Conservation (phyloP, 2,329 filamentous ascomycete species). For the Aspergillus clavatus region DNA sequence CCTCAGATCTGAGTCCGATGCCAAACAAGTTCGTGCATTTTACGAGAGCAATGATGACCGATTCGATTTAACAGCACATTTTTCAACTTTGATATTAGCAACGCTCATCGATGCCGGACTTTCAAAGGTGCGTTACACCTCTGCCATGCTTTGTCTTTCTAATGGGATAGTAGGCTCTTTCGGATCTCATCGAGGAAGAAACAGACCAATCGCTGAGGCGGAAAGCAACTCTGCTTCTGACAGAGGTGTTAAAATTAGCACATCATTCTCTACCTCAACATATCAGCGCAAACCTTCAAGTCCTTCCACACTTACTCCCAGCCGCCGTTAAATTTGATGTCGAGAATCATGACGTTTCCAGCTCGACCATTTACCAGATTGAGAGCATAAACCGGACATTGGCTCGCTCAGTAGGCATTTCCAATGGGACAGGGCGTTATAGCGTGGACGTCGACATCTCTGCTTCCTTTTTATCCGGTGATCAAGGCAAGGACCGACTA, state of each 20-base stretch:
- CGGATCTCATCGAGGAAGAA: slow-evolving; percentile 47
- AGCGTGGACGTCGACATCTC: slow-evolving; percentile 44
- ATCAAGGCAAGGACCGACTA: slow-evolving; percentile 50
- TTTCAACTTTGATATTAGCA: slow-evolving; percentile 80
- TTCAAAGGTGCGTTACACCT: slow-evolving; percentile 41
- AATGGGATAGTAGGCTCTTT: slow-evolving; percentile 39
- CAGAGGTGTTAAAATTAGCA: slow-evolving; percentile 84
- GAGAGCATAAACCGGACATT: slow-evolving; percentile 94
- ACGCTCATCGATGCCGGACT: slow-evolving; percentile 79
- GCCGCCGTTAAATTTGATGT: slow-evolving; percentile 67
- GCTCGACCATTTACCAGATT: slow-evolving; percentile 92
- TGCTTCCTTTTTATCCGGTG: slow-evolving; percentile 35
- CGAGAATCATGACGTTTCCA: slow-evolving; percentile 72
- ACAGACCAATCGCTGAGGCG: slow-evolving; percentile 60
- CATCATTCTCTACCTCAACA: slow-evolving; percentile 76
- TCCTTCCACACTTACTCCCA: slow-evolving; percentile 79
- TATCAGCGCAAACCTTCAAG: slow-evolving; percentile 79
- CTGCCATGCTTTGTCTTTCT: slow-evolving; percentile 9
- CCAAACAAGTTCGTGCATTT: slow-evolving; percentile 47
- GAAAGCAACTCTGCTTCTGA: slow-evolving; percentile 84
- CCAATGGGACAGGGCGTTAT: slow-evolving; percentile 37
- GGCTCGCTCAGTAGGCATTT: slow-evolving; percentile 65
- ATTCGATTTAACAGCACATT: slow-evolving; percentile 83
- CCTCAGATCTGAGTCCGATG: slow-evolving; percentile 59
- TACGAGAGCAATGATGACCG: slow-evolving; percentile 64